Evolutionary conservation across 1,284 basidiomycete genomes (phyloP), one percentile per base, ranked within the genome.

Genomic region (Cutaneotrichosporon daszewskae): DNA sequence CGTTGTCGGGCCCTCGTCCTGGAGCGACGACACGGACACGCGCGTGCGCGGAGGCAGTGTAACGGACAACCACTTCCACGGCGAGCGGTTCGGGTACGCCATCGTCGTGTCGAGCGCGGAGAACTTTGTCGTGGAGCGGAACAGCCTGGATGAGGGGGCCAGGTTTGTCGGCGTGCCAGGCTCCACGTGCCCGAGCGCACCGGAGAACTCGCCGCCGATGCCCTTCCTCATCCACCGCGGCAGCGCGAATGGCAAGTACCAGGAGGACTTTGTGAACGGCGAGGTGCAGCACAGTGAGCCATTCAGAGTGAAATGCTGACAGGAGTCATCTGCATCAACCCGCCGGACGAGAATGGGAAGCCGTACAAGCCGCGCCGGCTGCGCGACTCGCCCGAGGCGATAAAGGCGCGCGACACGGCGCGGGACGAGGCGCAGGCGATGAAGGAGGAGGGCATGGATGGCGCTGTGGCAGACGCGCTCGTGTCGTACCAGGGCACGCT

Each of bases 251-350:
- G 69, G 69, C 9, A 55, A 40, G 5, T 71, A 67, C 42, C 71
- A 73, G 43, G 43, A 57, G 4, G 68, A 73, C 12, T 71, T 73
- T 49, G 59, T 63, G 27, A 73, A 73, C 46, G 71, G 71, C 39
- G 69, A 72, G 51, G 69, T 73, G 13, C 69, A 73, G 54, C 67
- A 71, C 54, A 66, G 71, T 73, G 32, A 56, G 70, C 59, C n/a
- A n/a, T 19, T 9, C 17, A 5, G 19, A 20, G 12, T 17, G 19
- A 19, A 5, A 5, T 13, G 14, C 28, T 33, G 26, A 47, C 22
- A 16, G 7, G 40, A 71, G 71, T 72, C 49, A 73, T 73, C 46
- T 73, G 71, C 50, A 49, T 71, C 50, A 54, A 69, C 25, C 66
- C 68, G 13, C 57, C 58, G 8, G 58, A 63, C 5, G 57, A 53